Percentiles rank a stretch among this genome's conserved stretches.
Evolutionary conservation across 495 filamentous ascomycete species (phyloP).

Genomic region (Daldinia grandis): DNA sequence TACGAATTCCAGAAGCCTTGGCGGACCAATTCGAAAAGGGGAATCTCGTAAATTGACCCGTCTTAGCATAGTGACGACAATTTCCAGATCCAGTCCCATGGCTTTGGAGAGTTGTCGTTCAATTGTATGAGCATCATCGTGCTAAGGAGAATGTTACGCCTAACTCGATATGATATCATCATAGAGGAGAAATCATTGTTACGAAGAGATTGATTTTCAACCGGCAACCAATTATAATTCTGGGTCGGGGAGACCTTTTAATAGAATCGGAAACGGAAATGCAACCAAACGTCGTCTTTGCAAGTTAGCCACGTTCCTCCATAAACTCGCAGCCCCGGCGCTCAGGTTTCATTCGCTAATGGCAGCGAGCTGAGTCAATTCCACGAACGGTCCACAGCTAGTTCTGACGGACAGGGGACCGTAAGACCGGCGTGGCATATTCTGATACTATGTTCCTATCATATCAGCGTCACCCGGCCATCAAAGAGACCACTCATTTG

Average conservation of each 20-base stretch:
- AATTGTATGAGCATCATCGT: background rate
- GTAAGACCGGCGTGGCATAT: conserved; percentile 4
- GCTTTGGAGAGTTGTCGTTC: background rate
- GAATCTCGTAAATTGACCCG: background rate
- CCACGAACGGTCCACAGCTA: background rate
- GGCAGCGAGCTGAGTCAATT: background rate
- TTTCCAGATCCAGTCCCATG: background rate
- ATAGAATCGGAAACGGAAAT: background rate
- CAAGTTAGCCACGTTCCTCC: conserved; percentile 18
- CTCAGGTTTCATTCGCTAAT: conserved; percentile 13
- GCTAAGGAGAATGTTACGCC: background rate
- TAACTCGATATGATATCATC: background rate
- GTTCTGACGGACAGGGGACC: background rate
- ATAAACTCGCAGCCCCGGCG: background rate
- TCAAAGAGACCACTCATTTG: background rate
- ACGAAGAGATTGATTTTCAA: background rate
- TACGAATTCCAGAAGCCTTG: background rate
- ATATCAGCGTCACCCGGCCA: background rate
- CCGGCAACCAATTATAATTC: conserved; percentile 19
- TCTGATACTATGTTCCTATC: background rate
- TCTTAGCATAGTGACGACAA: background rate
- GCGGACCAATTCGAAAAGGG: background rate
- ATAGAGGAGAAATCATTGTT: background rate
- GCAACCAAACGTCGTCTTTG: background rate
- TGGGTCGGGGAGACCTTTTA: background rate